Percentiles rank a stretch among this genome's conserved stretches.
Evolutionary conservation across 345 rosid genomes (phyloP).

Genomic region (Acer campestre): DNA sequence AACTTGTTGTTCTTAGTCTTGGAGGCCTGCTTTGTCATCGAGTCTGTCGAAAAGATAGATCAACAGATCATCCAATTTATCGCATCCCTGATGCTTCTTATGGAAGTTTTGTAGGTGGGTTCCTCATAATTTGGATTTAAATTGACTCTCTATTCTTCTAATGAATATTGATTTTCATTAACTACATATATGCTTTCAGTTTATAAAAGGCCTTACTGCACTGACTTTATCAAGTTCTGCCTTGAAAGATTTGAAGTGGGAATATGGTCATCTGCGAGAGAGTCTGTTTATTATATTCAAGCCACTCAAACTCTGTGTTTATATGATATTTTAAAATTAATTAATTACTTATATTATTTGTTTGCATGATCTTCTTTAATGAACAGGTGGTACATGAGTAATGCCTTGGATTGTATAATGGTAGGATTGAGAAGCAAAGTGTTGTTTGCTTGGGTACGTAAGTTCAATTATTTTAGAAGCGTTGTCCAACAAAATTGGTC

Average conservation of each 20-base stretch:
- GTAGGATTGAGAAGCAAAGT: slow-evolving; percentile 26
- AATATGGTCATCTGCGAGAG: slow-evolving; percentile 46
- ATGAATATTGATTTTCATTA: neutral
- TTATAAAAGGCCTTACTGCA: slow-evolving; percentile 48
- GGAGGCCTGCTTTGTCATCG: slow-evolving; percentile 32
- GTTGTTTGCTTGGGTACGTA: slow-evolving; percentile 39
- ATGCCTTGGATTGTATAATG: slow-evolving; percentile 28
- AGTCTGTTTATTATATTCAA: neutral
- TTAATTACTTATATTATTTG: neutral
- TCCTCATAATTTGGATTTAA: too few relatives aligned
- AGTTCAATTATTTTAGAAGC: neutral
- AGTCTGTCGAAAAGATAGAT: slow-evolving; percentile 4
- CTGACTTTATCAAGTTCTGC: slow-evolving; percentile 42
- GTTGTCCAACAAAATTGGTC: neutral
- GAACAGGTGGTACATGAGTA: slow-evolving; percentile 24
- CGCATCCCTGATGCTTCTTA: too few relatives aligned
- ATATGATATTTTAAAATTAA: too few relatives aligned
- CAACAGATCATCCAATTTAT: too few relatives aligned
- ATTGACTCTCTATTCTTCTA: neutral
- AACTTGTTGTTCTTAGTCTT: slow-evolving; percentile 33
- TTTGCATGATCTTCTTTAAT: too few relatives aligned
- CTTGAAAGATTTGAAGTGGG: slow-evolving; percentile 48
- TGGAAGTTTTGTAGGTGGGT: too few relatives aligned
- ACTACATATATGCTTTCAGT: slow-evolving; percentile 22
- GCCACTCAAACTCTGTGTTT: neutral